Evolutionary conservation across 495 filamentous ascomycete species (phyloP), one percentile per base, ranked within the genome.

Genomic region (Penicillium fimorum): DNA sequence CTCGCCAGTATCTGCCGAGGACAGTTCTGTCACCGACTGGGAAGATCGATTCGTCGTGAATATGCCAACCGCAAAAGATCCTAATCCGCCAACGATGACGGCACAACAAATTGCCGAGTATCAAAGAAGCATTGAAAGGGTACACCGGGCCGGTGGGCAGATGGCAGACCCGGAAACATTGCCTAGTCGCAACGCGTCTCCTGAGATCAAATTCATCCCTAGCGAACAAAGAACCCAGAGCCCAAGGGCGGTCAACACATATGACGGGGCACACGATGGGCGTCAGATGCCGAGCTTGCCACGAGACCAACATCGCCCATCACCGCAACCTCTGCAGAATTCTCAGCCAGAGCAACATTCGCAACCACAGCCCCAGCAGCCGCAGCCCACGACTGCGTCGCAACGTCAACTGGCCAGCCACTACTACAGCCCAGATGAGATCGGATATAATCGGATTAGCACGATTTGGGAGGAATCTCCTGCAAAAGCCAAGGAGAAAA

Each of bases 41-140:
- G 72, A 73, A 38, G 76, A 79, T 51, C 65, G 68, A 63, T 79
- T 77, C 48, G 75, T 78, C 40, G 71, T 79, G 13, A 61, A 79
- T 24, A 80, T 78, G 74, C 77, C 74, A 1, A 71, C 71, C 32
- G 75, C 76, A 1, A 72, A 70, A 41, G 71, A 79, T 0, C 75
- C 76, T 2, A 77, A 76, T 46, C 76, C 76, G 4, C 68, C 72
- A 3, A 68, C 59, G 1, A 72, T 79, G 69, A 73, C 71, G 8
- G 63, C 62, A 0, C 65, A 71, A 29, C 68, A 79, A 54, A 78
- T 79, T 12, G 47, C 62, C 5, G 58, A 76, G 7, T 80, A 74
- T 47, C 76, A 79, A 32, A 64, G 68, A 33, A 72, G 63, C 22
- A 72, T 78, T 15, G 72, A 74, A 29, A 62, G 55, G 32, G 65